A percentile compares a stretch with the other conserved stretches of the same genome.
These are phyloP conservation scores for Lunasporangiospora selenospora DNA, from an alignment of 192 early-diverging fungal species.

Conservation along the genomic window DNA sequence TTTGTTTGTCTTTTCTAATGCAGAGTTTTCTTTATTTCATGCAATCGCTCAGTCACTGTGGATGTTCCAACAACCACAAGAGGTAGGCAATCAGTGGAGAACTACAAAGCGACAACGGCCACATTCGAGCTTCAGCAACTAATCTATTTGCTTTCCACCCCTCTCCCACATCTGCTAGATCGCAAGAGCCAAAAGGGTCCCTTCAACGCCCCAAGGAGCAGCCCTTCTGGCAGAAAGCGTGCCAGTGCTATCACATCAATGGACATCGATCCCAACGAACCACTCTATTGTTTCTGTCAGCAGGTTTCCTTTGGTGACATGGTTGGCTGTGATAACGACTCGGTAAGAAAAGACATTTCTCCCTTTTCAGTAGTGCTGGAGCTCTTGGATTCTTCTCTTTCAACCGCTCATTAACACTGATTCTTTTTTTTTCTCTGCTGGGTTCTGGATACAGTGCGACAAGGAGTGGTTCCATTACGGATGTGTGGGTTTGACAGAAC, in stretches of 20 bases:
- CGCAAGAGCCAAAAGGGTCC: conserved; percentile 46
- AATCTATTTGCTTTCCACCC: neutral
- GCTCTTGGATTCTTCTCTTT: no score
- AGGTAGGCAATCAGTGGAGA: no score
- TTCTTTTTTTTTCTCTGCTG: neutral
- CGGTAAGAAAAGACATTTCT: conserved; percentile 35
- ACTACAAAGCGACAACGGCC: no score
- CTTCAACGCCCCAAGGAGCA: conserved; percentile 33
- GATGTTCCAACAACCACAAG: no score
- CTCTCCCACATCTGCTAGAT: neutral
- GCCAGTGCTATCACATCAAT: conserved; percentile 56
- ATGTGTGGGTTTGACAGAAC: conserved; percentile 88
- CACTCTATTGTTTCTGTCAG: conserved; percentile 94
- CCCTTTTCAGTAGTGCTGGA: no score
- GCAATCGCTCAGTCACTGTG: no score
- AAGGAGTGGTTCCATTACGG: conserved; percentile 99
- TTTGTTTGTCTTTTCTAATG: neutral
- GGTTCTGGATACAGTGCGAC: conserved; percentile 71
- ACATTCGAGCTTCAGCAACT: no score
- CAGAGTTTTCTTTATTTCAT: neutral
- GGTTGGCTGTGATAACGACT: conserved; percentile 93
- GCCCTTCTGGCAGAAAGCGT: conserved; percentile 33
- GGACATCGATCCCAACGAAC: conserved; percentile 96
- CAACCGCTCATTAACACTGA: neutral
- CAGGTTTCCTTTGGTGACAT: conserved; percentile 98